Evolutionary conservation across 2,329 filamentous ascomycete genomes (phyloP).

Genomic region (Hortaea sp.): DNA sequence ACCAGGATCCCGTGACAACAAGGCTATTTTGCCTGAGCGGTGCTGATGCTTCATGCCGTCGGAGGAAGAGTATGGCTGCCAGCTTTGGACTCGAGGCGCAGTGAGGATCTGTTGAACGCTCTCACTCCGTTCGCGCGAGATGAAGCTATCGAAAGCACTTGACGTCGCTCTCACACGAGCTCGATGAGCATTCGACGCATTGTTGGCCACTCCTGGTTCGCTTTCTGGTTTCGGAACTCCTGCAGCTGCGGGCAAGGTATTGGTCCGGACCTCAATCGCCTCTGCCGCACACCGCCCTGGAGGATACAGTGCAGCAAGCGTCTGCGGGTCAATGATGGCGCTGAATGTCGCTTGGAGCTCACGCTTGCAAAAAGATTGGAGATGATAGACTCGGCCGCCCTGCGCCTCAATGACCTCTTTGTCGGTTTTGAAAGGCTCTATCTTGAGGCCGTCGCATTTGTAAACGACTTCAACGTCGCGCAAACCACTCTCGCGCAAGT

Average conservation of each 20-base stretch:
- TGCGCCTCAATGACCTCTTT: not conserved
- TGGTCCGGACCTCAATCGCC: conserved; percentile 3
- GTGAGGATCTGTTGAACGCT: too few species aligned
- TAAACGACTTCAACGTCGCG: conserved; percentile 4
- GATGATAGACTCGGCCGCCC: conserved; percentile 2
- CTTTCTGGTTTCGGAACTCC: too few species aligned
- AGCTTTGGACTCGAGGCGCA: too few species aligned
- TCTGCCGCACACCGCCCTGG: not conserved
- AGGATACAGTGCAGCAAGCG: conserved; percentile 1
- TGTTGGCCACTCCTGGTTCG: too few species aligned
- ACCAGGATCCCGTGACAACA: not conserved
- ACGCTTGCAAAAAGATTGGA: not conserved
- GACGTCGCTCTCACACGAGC: too few species aligned
- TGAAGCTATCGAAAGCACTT: too few species aligned
- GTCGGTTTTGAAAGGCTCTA: conserved; percentile 3
- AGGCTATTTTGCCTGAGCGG: too few species aligned
- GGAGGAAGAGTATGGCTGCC: too few species aligned
- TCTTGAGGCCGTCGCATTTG: not conserved
- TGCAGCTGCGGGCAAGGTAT: not conserved
- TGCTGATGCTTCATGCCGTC: too few species aligned
- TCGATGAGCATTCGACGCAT: too few species aligned
- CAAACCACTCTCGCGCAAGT: not conserved
- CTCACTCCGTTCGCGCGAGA: too few species aligned
- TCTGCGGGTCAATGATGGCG: not conserved
- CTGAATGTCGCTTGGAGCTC: conserved; percentile 2